Evolutionary conservation across 352 stramenopile genomes (phyloP).

Genomic region (Phytopythium vexans): DNA sequence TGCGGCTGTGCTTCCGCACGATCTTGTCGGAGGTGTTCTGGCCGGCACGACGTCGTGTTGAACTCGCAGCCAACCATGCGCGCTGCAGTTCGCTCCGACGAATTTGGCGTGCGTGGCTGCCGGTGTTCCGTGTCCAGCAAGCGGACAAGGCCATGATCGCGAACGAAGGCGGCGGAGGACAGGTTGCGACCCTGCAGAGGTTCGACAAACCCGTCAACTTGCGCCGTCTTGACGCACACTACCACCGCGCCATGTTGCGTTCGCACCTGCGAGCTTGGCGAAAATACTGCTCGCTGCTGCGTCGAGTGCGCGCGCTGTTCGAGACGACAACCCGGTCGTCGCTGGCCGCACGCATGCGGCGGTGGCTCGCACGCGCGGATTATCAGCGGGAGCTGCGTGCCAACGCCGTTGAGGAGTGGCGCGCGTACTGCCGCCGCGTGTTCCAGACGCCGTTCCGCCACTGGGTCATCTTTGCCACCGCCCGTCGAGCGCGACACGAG

Average conservation of each 20-base stretch:
- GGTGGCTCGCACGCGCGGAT: constrained; percentile 45
- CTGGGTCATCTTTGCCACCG: constrained; percentile 54
- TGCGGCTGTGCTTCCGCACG: constrained; percentile 53
- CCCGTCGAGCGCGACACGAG: constrained; percentile 28
- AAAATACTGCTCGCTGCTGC: constrained; percentile 42
- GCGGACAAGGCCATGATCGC: constrained; percentile 40
- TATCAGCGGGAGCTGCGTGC: constrained; percentile 57
- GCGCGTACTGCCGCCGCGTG: constrained; percentile 53
- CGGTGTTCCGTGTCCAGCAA: constrained; percentile 44
- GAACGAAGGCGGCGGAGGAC: neutral
- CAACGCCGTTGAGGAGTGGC: constrained; percentile 55
- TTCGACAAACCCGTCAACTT: constrained; percentile 74
- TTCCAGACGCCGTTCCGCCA: constrained; percentile 72
- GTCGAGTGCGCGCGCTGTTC: constrained; percentile 58
- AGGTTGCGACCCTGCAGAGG: constrained; percentile 49
- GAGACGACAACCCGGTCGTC: constrained; percentile 54
- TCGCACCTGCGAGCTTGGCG: constrained; percentile 63
- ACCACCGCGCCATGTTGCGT: constrained; percentile 33
- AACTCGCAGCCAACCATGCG: constrained; percentile 29
- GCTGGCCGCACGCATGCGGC: constrained; percentile 28
- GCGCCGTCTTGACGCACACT: constrained; percentile 68
- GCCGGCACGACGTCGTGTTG: constrained; percentile 40
- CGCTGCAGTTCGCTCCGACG: constrained; percentile 23
- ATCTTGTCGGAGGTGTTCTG: constrained; percentile 34
- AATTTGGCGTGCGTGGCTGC: constrained; percentile 39